Evolutionary conservation across 2,329 filamentous ascomycete species (phyloP), one percentile per base, ranked within the genome.

Genomic region (Xylariaceae sp.): DNA sequence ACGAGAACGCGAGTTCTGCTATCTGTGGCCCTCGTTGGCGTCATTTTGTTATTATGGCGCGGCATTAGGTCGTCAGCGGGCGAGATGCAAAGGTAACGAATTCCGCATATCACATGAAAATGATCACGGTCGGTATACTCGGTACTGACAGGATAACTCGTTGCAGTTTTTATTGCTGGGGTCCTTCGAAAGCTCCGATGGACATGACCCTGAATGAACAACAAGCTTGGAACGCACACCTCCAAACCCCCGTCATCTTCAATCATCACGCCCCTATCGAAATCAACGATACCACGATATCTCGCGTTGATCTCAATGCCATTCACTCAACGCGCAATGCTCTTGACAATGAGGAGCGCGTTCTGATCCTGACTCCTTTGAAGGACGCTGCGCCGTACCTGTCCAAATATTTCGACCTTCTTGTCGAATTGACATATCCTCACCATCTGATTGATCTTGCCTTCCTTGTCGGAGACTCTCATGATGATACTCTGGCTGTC

Each of bases 401-500:
- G 41, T 78, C 81, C 45, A 89, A 91, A 65, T 91, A 97, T 68
- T 97, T 98, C 63, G 89, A 97, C 63, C 83, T 98, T 31, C 72
- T 98, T 54, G 82, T 85, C 48, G 81, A 93, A 63, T 76, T 98
- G 52, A 89, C 88, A 3, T 98, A 98, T 61, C 93, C 93, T 11
- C 93, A 98, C 67, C 78, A 93, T 50, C 77, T 98, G 42, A 97
- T 98, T 60, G 93, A 98, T 62, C 76, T 98, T 38, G 93, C 81
- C 18, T 98, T 98, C 69, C 79, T 98, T 19, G 89, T 98, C 41
- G 87, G 89, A 52, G 93, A 98, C 64, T 91, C 87, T 42, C 81
- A 74, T 31, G 93, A 98, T 61, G 90, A 97, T 57, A 98, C 93
- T 1, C 71, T 95, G 34, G 89, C 88, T n/a, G 79, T 89, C 8